Percentiles rank a stretch among this genome's conserved stretches.
Conservation (phyloP, 139 green algal species). For the Ostreobium quekettii region DNA sequence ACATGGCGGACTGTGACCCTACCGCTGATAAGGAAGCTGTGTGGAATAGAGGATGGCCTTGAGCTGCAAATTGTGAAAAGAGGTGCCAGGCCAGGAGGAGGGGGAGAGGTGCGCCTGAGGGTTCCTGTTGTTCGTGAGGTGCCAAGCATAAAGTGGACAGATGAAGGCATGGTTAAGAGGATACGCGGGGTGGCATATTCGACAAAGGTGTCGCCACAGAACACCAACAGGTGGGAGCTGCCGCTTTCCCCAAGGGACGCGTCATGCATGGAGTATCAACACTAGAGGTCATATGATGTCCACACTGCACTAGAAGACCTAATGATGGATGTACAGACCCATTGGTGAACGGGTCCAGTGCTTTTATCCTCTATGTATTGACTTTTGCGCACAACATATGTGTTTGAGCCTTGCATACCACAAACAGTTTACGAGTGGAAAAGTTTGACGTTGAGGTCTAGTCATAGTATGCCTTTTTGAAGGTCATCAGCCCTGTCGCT, state of each 20-base stretch:
- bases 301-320: too few relatives aligned
- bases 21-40: slow-evolving; percentile 68
- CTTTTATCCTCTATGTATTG: too few relatives aligned
- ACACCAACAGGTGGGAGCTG: slow-evolving; percentile 47
- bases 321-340: too few relatives aligned
- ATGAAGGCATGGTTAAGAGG: slow-evolving; percentile 94
- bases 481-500: too few relatives aligned
- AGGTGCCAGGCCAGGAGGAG: slow-evolving; percentile 68
- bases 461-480: too few relatives aligned
- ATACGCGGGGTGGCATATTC: slow-evolving; percentile 90
- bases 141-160: slow-evolving; percentile 28
- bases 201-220: slow-evolving; percentile 66
- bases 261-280: too few relatives aligned
- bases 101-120: slow-evolving; percentile 74
- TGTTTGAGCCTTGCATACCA: too few relatives aligned
- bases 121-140: slow-evolving; percentile 55
- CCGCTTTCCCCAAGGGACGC: background rate
- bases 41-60: slow-evolving; percentile 46
- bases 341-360: too few relatives aligned
- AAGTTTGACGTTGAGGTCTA: too few relatives aligned
- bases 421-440: too few relatives aligned
- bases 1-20: slow-evolving; percentile 82
- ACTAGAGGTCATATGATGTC: too few relatives aligned
- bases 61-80: slow-evolving; percentile 57
- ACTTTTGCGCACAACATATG: too few relatives aligned